phyloP scores from a whole-genome alignment of 306 rosid genomes.

The Trifolium repens region DNA sequence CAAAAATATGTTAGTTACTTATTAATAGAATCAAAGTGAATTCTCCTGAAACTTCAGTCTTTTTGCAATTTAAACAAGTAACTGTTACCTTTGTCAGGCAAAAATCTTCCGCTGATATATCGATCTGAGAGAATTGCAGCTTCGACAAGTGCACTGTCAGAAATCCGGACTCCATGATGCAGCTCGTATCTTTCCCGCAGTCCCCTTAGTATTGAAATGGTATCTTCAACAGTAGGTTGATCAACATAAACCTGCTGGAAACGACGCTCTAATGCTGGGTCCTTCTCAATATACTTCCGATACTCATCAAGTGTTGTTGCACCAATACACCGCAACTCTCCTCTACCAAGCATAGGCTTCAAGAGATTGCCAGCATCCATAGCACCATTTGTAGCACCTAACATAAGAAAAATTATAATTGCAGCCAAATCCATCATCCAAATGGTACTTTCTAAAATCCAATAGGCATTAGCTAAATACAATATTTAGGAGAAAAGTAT shows the following conservation, averaged over 20 bases:
- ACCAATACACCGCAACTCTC: constrained; percentile 93
- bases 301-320: constrained; percentile 95
- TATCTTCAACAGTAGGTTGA: constrained; percentile 90
- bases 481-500: constrained; percentile 2
- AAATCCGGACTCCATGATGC: constrained; percentile 98
- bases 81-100: constrained; percentile 92
- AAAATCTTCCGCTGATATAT: constrained; percentile 93
- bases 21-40: constrained; percentile 9
- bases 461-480: not conserved
- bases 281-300: constrained; percentile 92
- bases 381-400: constrained; percentile 98
- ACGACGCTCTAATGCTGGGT: constrained; percentile 96
- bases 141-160: constrained; percentile 94
- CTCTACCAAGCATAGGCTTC: constrained; percentile 99
- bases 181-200: constrained; percentile 94
- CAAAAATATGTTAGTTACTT: not conserved
- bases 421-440: constrained; percentile 26
- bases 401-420: constrained; percentile 26
- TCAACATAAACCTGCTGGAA: constrained; percentile 98
- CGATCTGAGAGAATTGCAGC: constrained; percentile 97
- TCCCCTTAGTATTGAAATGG: constrained; percentile 90
- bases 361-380: constrained; percentile 99
- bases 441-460: constrained; percentile 13
- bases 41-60: constrained; percentile 16
- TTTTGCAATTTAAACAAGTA: constrained; percentile 7